Conservation (phyloP, 108 stramenopile genomes). For the Bacterosira constricta region DNA sequence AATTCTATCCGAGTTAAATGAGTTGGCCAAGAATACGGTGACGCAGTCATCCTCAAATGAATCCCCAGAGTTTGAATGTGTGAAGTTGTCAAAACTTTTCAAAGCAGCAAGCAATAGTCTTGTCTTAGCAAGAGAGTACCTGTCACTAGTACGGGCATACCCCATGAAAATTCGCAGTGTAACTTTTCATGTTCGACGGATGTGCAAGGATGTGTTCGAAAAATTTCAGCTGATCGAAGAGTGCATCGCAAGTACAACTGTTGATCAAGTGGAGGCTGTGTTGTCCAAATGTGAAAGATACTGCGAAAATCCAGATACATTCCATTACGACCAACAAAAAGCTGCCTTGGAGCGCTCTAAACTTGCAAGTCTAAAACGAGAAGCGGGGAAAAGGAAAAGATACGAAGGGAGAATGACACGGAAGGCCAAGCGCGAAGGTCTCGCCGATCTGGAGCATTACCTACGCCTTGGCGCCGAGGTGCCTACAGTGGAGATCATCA, state of each 20-base stretch:
- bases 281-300: conserved; percentile 64
- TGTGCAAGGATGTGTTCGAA: conserved; percentile 69
- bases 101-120: conserved; percentile 42
- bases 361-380: conserved; percentile 60
- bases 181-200: conserved; percentile 87
- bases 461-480: conserved; percentile 81
- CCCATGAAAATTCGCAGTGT: conserved; percentile 83
- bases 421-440: conserved; percentile 94
- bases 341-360: conserved; percentile 72
- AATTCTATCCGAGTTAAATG: conserved; percentile 33
- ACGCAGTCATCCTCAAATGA: not conserved
- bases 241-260: conserved; percentile 63
- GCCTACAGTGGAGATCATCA: conserved; percentile 62
- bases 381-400: conserved; percentile 87
- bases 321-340: conserved; percentile 78
- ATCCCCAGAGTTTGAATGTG: conserved; percentile 1
- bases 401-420: conserved; percentile 92
- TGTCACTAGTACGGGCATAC: conserved; percentile 65
- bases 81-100: conserved; percentile 53
- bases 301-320: conserved; percentile 58
- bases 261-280: conserved; percentile 60
- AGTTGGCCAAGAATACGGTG: not conserved
- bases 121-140: conserved; percentile 78
- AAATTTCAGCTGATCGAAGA: conserved; percentile 89
- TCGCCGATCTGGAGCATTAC: conserved; percentile 72